A percentile compares a stretch with the other conserved stretches of the same genome.
phyloP scores from a whole-genome alignment of 495 filamentous ascomycete genomes.

The Astrocystis sublimbata region DNA sequence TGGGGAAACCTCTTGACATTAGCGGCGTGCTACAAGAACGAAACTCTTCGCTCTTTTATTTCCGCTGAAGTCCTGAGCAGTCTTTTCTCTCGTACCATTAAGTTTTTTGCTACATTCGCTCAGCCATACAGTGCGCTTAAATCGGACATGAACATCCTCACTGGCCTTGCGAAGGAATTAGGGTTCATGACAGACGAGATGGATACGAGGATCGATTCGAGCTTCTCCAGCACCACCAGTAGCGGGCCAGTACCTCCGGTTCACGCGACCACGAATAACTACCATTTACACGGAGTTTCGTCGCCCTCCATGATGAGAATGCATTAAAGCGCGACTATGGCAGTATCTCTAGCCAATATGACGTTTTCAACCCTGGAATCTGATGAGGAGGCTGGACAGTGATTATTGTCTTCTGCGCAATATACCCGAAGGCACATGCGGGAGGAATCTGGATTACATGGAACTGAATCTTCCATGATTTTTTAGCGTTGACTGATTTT shows the following conservation, averaged over 20 bases:
- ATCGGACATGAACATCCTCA: conserved; percentile 68
- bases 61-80: conserved; percentile 48
- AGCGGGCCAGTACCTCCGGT: conserved; percentile 29
- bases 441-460: not conserved
- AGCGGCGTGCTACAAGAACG: conserved; percentile 70
- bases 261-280: conserved; percentile 16
- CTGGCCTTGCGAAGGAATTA: conserved; percentile 58
- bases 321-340: conserved; percentile 16
- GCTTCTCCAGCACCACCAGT: conserved; percentile 48
- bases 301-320: conserved; percentile 22
- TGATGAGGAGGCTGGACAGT: not conserved
- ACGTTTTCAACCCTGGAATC: not conserved
- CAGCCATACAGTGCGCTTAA: conserved; percentile 67
- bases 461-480: conserved; percentile 8
- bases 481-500: not conserved
- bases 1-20: conserved; percentile 94
- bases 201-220: conserved; percentile 32
- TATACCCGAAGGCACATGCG: not conserved
- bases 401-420: not conserved
- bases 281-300: conserved; percentile 15
- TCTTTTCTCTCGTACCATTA: conserved; percentile 66
- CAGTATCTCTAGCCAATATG: not conserved
- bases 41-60: conserved; percentile 54
- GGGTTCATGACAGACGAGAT: conserved; percentile 32
- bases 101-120: conserved; percentile 62